These are phyloP conservation scores for Nepenthes mirabilis DNA, from an alignment of 148 eudicot genomes.

Conservation along the genomic window DNA sequence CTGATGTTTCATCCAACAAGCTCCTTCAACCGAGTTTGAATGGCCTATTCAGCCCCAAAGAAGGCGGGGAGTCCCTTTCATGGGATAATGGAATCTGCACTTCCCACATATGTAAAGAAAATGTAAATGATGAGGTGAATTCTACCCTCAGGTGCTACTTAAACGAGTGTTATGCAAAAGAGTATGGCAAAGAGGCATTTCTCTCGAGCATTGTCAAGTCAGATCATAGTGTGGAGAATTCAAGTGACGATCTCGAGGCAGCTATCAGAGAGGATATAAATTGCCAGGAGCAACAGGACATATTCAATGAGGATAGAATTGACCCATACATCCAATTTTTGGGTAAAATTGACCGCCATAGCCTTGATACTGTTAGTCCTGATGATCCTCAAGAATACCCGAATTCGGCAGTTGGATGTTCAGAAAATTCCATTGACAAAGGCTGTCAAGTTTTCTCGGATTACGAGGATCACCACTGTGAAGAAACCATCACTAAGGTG, in stretches of 20 bases:
- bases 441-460: too few relatives aligned
- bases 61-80: conserved; percentile 6
- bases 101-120: conserved; percentile 1
- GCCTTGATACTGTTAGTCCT: too few relatives aligned
- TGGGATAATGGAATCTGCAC: neutral
- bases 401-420: too few relatives aligned
- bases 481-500: too few relatives aligned
- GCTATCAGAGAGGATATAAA: conserved; percentile 4
- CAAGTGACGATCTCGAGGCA: neutral
- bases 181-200: conserved; percentile 9
- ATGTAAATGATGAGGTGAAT: conserved; percentile 6
- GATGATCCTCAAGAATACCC: too few relatives aligned
- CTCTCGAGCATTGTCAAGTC: conserved; percentile 2
- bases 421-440: too few relatives aligned
- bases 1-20: conserved; percentile 3
- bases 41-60: conserved; percentile 1
- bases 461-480: too few relatives aligned
- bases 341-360: neutral
- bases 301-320: neutral
- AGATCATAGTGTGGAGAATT: conserved; percentile 5
- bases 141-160: neutral
- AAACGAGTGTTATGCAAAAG: neutral
- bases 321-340: neutral
- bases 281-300: neutral
- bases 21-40: conserved; percentile 2